Evolutionary conservation across 805 yeast genomes (phyloP).

Genomic region (Metschnikowia drakensbergensis): DNA sequence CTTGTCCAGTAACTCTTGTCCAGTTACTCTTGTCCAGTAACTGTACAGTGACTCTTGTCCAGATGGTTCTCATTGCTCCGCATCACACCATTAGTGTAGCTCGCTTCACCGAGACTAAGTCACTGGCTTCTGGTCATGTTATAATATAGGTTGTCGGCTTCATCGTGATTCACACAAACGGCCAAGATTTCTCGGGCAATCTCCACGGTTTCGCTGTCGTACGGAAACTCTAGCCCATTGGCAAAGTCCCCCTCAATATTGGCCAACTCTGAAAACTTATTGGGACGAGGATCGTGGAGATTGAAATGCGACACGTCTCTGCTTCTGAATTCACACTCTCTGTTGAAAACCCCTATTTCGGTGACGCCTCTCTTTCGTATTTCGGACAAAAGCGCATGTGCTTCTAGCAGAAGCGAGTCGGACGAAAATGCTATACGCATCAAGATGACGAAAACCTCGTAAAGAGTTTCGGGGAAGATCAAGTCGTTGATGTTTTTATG

Average conservation of each 20-base stretch:
- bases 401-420: slow-evolving; percentile 38
- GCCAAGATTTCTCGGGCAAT: slow-evolving; percentile 69
- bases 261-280: slow-evolving; percentile 24
- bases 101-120: too few relatives aligned
- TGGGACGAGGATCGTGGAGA: slow-evolving; percentile 6
- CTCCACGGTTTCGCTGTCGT: slow-evolving; percentile 60
- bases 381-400: slow-evolving; percentile 31
- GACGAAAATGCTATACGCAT: slow-evolving; percentile 52
- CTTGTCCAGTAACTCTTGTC: too few relatives aligned
- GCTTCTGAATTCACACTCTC: slow-evolving; percentile 41
- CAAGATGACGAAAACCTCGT: slow-evolving; percentile 47
- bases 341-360: slow-evolving; percentile 39
- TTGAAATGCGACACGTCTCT: slow-evolving; percentile 34
- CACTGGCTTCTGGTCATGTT: slow-evolving; percentile 47
- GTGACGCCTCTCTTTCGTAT: slow-evolving; percentile 31
- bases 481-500: slow-evolving; percentile 28
- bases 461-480: slow-evolving; percentile 38
- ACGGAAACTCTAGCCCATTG: slow-evolving; percentile 61
- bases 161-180: slow-evolving; percentile 66
- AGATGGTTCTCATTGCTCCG: too few relatives aligned
- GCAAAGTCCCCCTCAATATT: slow-evolving; percentile 39
- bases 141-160: slow-evolving; percentile 68
- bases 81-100: neutral
- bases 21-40: too few relatives aligned
- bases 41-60: neutral